Evolutionary conservation across 768 basidiomycete species (phyloP).

Genomic region (Termitomyces bulborhizus): DNA sequence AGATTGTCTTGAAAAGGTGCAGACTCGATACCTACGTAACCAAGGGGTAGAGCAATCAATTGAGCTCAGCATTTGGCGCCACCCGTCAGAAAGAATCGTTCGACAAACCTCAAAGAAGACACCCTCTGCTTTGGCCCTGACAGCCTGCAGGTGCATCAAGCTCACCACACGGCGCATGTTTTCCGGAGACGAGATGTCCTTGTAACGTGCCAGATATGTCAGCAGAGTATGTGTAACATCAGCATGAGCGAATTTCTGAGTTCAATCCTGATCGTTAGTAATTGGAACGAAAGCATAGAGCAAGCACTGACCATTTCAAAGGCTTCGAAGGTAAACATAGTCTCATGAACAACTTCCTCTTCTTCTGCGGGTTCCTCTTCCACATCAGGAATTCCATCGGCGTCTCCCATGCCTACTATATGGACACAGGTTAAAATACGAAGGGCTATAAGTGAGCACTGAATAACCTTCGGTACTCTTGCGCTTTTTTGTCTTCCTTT

Average conservation of each 20-base stretch:
- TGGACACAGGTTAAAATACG: not conserved
- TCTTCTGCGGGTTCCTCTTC: constrained; percentile 59
- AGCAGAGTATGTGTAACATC: constrained; percentile 83
- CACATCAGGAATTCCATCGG: constrained; percentile 62
- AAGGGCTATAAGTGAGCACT: constrained; percentile 3
- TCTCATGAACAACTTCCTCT: constrained; percentile 71
- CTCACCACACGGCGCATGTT: constrained; percentile 87
- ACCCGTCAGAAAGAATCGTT: constrained; percentile 5
- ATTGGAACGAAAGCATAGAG: constrained; percentile 1
- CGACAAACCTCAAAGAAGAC: constrained; percentile 85
- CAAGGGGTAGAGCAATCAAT: constrained; percentile 10
- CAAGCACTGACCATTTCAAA: constrained; percentile 71
- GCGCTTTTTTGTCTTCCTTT: constrained; percentile 52
- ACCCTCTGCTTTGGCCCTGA: constrained; percentile 89
- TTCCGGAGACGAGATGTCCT: constrained; percentile 72
- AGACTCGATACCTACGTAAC: constrained; percentile 76
- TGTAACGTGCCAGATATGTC: constrained; percentile 76
- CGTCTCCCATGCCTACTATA: constrained; percentile 30
- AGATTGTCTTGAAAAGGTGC: constrained; percentile 79
- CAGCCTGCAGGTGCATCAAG: constrained; percentile 85
- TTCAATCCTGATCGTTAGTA: not conserved
- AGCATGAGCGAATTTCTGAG: constrained; percentile 83
- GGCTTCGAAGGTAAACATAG: constrained; percentile 85
- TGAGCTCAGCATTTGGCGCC: constrained; percentile 15
- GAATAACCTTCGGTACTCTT: constrained; percentile 39